Evolutionary conservation across 257 asterid species (phyloP).

Genomic region (Penstemon barbatus): DNA sequence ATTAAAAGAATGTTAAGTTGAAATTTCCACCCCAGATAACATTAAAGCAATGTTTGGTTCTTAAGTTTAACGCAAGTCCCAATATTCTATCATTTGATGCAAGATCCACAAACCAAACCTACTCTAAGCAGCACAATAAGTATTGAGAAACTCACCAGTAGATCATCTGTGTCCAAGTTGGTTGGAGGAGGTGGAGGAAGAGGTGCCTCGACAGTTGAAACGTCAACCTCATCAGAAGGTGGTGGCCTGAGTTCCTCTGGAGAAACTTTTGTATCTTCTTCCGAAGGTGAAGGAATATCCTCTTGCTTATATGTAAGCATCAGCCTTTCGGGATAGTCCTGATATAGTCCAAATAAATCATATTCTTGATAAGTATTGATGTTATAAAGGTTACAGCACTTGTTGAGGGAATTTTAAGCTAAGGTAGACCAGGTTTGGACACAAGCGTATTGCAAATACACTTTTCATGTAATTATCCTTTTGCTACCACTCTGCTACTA

Average conservation of each 20-base stretch:
- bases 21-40: background rate
- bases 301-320: constrained; percentile 92
- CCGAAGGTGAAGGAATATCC: constrained; percentile 63
- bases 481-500: no score
- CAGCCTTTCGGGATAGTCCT: constrained; percentile 97
- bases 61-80: no score
- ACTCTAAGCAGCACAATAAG: constrained; percentile 4
- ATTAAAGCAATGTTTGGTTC: no score
- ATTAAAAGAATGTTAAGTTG: constrained; percentile 6
- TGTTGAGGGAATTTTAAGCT: background rate
- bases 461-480: no score
- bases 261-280: constrained; percentile 56
- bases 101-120: background rate
- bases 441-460: no score
- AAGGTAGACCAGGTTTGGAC: no score
- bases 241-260: constrained; percentile 51
- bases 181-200: constrained; percentile 49
- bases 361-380: constrained; percentile 11
- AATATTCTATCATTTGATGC: no score
- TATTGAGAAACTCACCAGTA: constrained; percentile 53
- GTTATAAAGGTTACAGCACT: background rate
- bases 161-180: constrained; percentile 68
- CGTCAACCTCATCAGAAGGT: constrained; percentile 47
- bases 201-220: constrained; percentile 47
- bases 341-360: constrained; percentile 25